Base-by-base conservation (phyloP, 257 asterid genomes). In the Solanum chmielewskii region DNA sequence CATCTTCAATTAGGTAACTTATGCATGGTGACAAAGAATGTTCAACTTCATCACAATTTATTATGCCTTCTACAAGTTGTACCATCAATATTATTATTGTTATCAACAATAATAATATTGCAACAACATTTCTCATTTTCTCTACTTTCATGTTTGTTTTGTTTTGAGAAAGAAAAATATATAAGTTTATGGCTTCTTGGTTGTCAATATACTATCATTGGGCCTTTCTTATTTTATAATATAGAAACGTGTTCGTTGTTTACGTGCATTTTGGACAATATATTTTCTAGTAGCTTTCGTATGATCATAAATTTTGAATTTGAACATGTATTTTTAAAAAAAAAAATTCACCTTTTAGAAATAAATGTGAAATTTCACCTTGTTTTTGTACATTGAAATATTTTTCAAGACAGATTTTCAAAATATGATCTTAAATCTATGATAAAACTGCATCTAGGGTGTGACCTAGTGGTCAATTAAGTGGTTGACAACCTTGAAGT, bases 1-100 rank as follows among this genome's bases (percentile, higher is more conserved):
- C 87, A 86, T 76, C 87, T 33, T 85, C 44, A 45, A 70, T 85
- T 23, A 85, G 87, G 37, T 85, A 85, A 39, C 83, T 31, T 20
- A 86, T 76, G 45, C 87, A 86, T 71, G 87, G 74, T 12, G 87
- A 69, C 39, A 71, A 86, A 4, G 73, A 45, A 44, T 41, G 21
- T 44, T 86, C 83, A 59, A 86, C 87, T 86, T 86, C 68, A 35
- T 29, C 37, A 66, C 87, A 85, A 42, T 41, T 70, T 73, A 85
- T 31, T 78, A 29, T 78, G n/a, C 71, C 87, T 70, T 85, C 12
- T 73, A 73, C 73, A 44, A 18, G 20, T 59, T 71, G 70, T 69
- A 49, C 73, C 87, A 86, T 18, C 49, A 85, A 78, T 45, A 49
- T 25, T 18, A 49, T 25, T 18, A 78, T 42, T 23, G 62, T 52